Base-by-base conservation (phyloP, 176 grass and related monocot genomes). In the Eremochloa ophiuroides region DNA sequence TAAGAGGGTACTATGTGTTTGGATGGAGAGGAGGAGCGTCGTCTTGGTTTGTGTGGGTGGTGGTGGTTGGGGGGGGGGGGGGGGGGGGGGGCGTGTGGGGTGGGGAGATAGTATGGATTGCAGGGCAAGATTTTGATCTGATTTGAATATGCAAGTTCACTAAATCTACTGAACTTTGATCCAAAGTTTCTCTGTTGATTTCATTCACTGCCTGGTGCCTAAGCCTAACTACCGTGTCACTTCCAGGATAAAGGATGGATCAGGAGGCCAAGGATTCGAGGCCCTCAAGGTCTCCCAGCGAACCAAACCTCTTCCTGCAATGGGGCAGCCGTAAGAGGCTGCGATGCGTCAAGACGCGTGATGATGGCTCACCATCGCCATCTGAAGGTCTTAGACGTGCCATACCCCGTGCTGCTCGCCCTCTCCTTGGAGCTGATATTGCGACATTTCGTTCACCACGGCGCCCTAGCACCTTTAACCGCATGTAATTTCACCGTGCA, bases 251-350 rank as follows among this genome's bases (percentile, higher is more conserved):
- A 15, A 58, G 26, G 39, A 90, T 90, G 82, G 89, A 85, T 34
- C 78, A 53, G 51, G 89, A 84, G 64, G 44, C 65, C 7, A 84
- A 91, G 85, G 89, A 87, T 5, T 61, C 60, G 11, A 74, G 77
- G 7, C 82, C 77, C 20, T 80, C 73, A 4, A 78, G 80, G 76
- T 78, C 81, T 62, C 71, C 77, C 22, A 69, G 81, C 43, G 85
- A 92, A 62, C 91, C 91, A 27, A 87, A 92, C 55, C 82, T 83
- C 37, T 86, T 89, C 74, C 71, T 97, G 40, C 78, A 91, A 72
- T 97, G 94, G 94, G 94, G 94, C 28, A 97, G 82, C 73, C 87
- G 89, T 48, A 97, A 88, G 81, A 87, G 90, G 66, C 87, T 93
- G 15, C 85, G 84, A 25, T 91, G 94, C 4, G 87, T 89, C 33